These are phyloP conservation scores for Tilletia horrida DNA, from an alignment of 1,284 basidiomycete species.

Conservation along the genomic window DNA sequence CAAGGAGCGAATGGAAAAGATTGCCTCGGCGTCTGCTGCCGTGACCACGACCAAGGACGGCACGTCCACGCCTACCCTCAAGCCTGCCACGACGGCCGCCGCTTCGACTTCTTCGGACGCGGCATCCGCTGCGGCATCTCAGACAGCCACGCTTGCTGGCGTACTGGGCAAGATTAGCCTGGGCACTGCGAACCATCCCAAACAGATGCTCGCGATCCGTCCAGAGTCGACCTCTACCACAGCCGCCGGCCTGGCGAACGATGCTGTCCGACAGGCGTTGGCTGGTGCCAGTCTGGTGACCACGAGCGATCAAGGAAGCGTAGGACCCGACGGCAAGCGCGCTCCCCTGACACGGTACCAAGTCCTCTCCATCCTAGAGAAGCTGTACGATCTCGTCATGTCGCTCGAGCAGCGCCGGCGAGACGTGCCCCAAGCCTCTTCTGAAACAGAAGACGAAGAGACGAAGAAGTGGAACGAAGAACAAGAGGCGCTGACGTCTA, in stretches of 20 bases:
- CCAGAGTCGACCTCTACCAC: background rate
- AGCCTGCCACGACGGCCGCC: background rate
- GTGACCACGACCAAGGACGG: conserved; percentile 20
- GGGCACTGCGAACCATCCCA: conserved; percentile 84
- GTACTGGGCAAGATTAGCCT: conserved; percentile 91
- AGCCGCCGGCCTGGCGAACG: conserved; percentile 26
- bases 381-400: conserved; percentile 78
- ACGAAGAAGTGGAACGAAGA: conserved; percentile 29
- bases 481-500: conserved; percentile 32
- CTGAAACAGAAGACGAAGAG: conserved; percentile 23
- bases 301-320: conserved; percentile 50
- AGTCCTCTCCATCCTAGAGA: conserved; percentile 75
- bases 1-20: conserved; percentile 61
- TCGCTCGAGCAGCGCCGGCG: conserved; percentile 80
- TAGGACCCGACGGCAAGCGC: conserved; percentile 55
- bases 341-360: conserved; percentile 71
- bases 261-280: conserved; percentile 48
- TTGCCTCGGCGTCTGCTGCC: conserved; percentile 36
- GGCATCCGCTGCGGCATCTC: conserved; percentile 59
- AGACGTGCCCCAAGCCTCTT: conserved; percentile 63
- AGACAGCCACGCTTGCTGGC: conserved; percentile 67
- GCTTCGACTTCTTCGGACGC: background rate
- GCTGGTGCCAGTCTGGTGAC: conserved; percentile 39
- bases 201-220: conserved; percentile 64
- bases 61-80: background rate